phyloP scores from a whole-genome alignment of 306 rosid species.

The Trifolium repens region DNA sequence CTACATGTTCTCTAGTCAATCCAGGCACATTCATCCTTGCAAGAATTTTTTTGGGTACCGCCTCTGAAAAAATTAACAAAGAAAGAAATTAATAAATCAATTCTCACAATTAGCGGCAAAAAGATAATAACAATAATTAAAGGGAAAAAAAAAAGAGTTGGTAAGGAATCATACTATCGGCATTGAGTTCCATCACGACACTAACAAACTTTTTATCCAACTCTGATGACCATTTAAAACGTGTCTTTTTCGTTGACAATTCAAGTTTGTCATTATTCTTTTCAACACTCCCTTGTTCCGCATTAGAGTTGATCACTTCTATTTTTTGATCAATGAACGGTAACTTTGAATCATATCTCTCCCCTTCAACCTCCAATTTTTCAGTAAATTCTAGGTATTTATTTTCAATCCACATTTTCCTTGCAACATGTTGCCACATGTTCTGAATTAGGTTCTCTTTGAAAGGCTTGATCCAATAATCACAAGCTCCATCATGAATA shows the following conservation, averaged over 20 bases:
- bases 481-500: constrained; percentile 62
- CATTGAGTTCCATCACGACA: constrained; percentile 67
- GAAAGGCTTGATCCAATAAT: constrained; percentile 66
- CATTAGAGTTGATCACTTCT: constrained; percentile 38
- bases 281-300: constrained; percentile 44
- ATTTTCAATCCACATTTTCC: constrained; percentile 46
- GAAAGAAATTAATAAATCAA: not conserved
- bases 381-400: constrained; percentile 44
- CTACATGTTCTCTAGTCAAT: constrained; percentile 70
- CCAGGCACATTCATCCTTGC: constrained; percentile 67
- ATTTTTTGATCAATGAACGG: constrained; percentile 8
- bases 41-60: constrained; percentile 75
- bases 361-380: constrained; percentile 40
- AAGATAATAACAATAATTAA: too few relatives aligned
- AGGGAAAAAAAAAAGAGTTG: constrained; percentile 11
- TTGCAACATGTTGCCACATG: constrained; percentile 43
- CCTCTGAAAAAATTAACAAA: constrained; percentile 47
- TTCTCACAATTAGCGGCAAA: not conserved
- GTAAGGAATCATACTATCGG: constrained; percentile 58
- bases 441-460: constrained; percentile 52
- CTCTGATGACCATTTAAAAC: constrained; percentile 66
- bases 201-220: constrained; percentile 59
- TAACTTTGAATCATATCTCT: constrained; percentile 46
- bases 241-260: constrained; percentile 57
- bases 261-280: constrained; percentile 44